These are phyloP conservation scores for Spergularia azorica DNA, from an alignment of 179 eudicot genomes.

Conservation along the genomic window DNA sequence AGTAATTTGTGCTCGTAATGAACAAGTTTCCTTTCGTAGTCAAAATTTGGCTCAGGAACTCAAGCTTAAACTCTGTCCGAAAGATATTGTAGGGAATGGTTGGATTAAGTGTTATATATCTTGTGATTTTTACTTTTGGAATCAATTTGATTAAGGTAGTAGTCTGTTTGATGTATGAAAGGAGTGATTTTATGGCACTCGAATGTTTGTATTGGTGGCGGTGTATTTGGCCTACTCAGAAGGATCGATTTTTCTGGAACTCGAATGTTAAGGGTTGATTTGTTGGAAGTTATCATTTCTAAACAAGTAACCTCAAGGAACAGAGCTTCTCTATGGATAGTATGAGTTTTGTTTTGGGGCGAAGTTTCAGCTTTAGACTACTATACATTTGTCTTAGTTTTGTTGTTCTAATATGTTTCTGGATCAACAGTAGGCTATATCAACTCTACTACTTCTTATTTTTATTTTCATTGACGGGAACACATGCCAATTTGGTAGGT, in stretches of 20 bases:
- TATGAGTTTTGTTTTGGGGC: background rate
- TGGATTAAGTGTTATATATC: background rate
- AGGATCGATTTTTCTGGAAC: too few relatives aligned
- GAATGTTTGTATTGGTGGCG: too few relatives aligned
- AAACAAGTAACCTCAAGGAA: background rate
- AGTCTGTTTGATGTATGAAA: too few relatives aligned
- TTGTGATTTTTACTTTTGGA: background rate
- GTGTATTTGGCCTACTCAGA: too few relatives aligned
- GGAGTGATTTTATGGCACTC: too few relatives aligned
- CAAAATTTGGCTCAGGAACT: too few relatives aligned
- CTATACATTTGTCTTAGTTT: background rate
- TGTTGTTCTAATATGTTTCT: background rate
- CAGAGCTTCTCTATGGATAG: background rate
- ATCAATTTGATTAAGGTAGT: background rate
- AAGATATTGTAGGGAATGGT: background rate
- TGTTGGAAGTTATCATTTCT: background rate
- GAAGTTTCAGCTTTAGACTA: background rate
- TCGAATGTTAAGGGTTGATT: background rate
- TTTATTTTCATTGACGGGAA: background rate
- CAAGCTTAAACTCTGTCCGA: background rate
- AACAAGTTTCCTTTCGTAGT: too few relatives aligned
- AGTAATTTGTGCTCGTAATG: too few relatives aligned
- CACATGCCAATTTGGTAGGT: constrained; percentile 44
- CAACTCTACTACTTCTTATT: background rate
- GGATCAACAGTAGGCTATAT: background rate